Evolutionary conservation across 257 asterid species (phyloP), one percentile per base, ranked within the genome.

Genomic region (Salvia rosmarinus): DNA sequence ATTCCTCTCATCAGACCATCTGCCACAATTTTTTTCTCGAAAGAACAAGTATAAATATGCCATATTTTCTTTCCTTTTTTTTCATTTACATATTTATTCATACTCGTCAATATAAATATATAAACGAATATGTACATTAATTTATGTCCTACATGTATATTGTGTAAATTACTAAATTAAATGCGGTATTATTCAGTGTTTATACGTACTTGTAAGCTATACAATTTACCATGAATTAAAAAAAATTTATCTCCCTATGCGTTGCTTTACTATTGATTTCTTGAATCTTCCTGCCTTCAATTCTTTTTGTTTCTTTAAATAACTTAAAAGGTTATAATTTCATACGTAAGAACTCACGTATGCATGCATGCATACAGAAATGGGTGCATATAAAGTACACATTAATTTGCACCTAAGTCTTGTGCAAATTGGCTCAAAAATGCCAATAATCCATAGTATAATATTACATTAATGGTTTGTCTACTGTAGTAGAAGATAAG

Each of bases 281-380:
- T 46, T n/a, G 46, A 60, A 60, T 42, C n/a, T 34, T 63, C 52
- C 2, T 67, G 9, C 42, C 73, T 10, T 28, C 64, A 67, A 32
- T 52, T 49, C 30, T 30, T 34, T 49, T 32, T 19, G 23, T 8
- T 6, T 12, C 25, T 9, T 37, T n/a, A 72, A 63, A 64, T 23
- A 34, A 61, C 35, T 16, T 12, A 34, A 72, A 62, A 61, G 64
- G 9, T 65, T 51, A 58, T 0, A 9, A 72, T 12, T 35, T 56
- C 72, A 67, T 34, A 58, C 88, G 80, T 70, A 78, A 81, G 75
- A 20, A 68, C 67, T 62, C 75, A 75, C 75, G 77, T 58, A 51
- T 14, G 78, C 79, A 82, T 76, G 85, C 85, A 85, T 63, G 76
- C 76, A 68, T 13, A 62, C 76, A 69, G 32, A 71, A 32, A 43